Evolutionary conservation across 1,139 yeast genomes (phyloP), one percentile per base, ranked within the genome.

Genomic region (Fermentozyma sake): DNA sequence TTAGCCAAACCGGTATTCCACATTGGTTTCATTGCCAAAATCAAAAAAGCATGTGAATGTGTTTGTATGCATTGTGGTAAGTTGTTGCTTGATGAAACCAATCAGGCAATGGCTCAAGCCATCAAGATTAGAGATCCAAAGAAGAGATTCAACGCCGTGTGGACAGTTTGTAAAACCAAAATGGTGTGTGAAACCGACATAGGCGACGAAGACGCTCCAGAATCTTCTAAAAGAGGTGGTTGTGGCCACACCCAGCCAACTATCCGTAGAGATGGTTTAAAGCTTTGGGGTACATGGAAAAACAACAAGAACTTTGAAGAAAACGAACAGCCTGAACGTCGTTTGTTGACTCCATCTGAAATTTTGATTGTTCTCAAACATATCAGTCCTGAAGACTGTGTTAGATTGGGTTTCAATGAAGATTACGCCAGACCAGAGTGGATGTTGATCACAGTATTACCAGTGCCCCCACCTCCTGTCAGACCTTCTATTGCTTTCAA

Each of bases 391-490:
- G 84, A 81, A 48, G 99, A 93, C 54, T 79, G 95, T 39, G 68
- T 60, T 30, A 76, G 75, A 42, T 58, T 93, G 38, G 99, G 99
- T 6, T 81, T 91, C 58, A 86, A 84, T 52, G 95, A 86, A 52
- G 97, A 91, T 52, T 91, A 86, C 50, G 95, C 98, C 2, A 79
- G 98, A 51, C 99, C 99, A 1, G 99, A 93, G 58, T 93, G 98
- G 99, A 79, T 93, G 81, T 72, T 93, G 40, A 76, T 93, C 41
- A 89, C 98, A 3, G 97, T 91, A 11, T 69, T 93, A 47, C 98
- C 98, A 2, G 98, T 93, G n/a, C 99, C 99, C 23, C 99, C 99
- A 29, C 98, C 98, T 33, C 97, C 97, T 18, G 98, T 93, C 18
- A 82, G 99, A 60, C 99, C 99, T 11, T 84, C 95, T 22, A 91